Base-by-base conservation (phyloP, 495 filamentous ascomycete species). In the Ramalina intermedia region DNA sequence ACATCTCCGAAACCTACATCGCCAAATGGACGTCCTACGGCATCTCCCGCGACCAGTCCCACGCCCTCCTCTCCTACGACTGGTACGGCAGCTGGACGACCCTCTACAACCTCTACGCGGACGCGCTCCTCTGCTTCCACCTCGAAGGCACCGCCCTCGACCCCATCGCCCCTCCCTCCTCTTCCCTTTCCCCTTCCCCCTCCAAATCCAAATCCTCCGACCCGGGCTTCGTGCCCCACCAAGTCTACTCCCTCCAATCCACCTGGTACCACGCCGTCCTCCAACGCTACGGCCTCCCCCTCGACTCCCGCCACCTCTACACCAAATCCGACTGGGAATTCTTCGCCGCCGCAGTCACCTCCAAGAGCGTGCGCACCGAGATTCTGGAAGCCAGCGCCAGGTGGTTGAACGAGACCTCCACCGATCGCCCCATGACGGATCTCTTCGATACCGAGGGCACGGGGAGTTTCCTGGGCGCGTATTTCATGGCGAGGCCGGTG, bases 71-170 rank as follows among this genome's bases (percentile, higher is more conserved):
- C 35, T 84, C 90, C 1, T 96, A 96, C 62, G 76, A 88, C 46
- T 94, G 90, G 87, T 88, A 85, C 56, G 90, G 90, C 11, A 88
- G 83, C 39, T 96, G 90, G 90, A 94, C 88, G 41, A 95, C 87
- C 1, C 74, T 94, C 17, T 96, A 96, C 66, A 94, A 94, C 55
- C 72, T 94, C 23, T 94, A 84, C 64, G 82, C 80, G 27, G 87
- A 94, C 55, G 75, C 81, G 8, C 71, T 88, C 16, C 78, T 94
- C 46, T 87, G 83, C 62, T 89, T 93, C 66, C 80, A 87, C 55
- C 69, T 90, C 27, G 71, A 74, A 14, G 64, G 61, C 46, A 66
- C 65, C 2, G 41, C 59, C 24, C 43, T 58, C 39, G 37, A 46
- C 26, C 9, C 41, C 8, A 41, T 50, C 9, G 37, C 37, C 43